Percentiles rank a stretch among this genome's conserved stretches.
phyloP scores from a whole-genome alignment of 169 alveolate genomes.

The Plasmodium yoelii region DNA sequence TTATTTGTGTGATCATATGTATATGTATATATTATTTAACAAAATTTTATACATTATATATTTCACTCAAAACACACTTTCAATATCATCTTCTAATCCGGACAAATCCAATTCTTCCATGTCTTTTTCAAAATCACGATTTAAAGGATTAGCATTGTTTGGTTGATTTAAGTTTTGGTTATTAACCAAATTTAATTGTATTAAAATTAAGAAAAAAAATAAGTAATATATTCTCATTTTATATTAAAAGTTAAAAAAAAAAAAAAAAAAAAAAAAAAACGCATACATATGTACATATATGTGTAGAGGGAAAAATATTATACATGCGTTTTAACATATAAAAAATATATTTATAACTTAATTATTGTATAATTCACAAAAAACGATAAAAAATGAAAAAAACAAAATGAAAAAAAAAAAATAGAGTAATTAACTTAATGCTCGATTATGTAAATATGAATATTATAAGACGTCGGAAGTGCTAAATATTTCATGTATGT shows the following conservation, averaged over 20 bases:
- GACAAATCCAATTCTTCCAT: conserved; percentile 54
- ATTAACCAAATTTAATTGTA: background rate
- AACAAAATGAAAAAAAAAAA: background rate
- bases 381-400: background rate
- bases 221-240: conserved; percentile 37
- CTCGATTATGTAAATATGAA: too few species aligned
- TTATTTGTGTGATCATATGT: background rate
- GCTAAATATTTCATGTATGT: background rate
- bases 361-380: conserved; percentile 1
- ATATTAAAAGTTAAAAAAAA: background rate
- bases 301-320: background rate
- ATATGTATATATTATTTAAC: background rate
- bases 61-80: conserved; percentile 1
- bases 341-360: background rate
- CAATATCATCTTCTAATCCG: conserved; percentile 61
- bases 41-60: too few species aligned
- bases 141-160: background rate
- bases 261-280: background rate
- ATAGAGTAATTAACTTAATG: too few species aligned
- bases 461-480: background rate
- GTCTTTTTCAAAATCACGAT: conserved; percentile 56
- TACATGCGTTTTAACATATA: background rate
- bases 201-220: conserved; percentile 3
- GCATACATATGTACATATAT: conserved; percentile 3
- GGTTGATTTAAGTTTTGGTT: background rate